phyloP scores from a whole-genome alignment of 129 eudicot genomes.

The Mikania micrantha region DNA sequence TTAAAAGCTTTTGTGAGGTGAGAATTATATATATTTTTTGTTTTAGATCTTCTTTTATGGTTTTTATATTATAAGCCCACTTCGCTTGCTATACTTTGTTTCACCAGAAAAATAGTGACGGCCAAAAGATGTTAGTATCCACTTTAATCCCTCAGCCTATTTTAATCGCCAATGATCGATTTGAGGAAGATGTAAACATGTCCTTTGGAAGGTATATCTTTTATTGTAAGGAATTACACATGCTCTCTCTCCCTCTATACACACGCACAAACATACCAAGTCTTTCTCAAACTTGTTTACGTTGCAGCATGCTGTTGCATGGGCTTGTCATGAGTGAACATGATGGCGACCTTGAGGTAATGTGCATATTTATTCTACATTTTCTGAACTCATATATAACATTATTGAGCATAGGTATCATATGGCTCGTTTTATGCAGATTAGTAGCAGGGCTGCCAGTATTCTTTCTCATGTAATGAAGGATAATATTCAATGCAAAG shows the following conservation, averaged over 20 bases:
- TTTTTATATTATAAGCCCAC: background rate
- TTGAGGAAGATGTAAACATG: conserved; percentile 84
- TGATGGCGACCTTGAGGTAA: conserved; percentile 95
- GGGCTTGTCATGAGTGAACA: conserved; percentile 72
- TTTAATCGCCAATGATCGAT: conserved; percentile 47
- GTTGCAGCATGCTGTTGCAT: conserved; percentile 80
- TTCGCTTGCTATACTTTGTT: background rate
- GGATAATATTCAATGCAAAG: conserved; percentile 83
- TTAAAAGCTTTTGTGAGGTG: conserved; percentile 90
- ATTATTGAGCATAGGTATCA: background rate
- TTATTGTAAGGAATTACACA: background rate
- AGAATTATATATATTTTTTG: background rate
- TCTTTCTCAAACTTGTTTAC: conserved; percentile 13
- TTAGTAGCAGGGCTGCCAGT: conserved; percentile 92
- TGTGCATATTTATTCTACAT: background rate
- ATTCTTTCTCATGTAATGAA: conserved; percentile 79
- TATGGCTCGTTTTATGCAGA: conserved; percentile 44
- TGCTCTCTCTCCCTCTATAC: background rate
- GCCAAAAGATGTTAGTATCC: conserved; percentile 84
- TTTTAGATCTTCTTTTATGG: background rate
- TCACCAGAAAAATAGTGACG: conserved; percentile 69
- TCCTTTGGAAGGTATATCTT: conserved; percentile 80
- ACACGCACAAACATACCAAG: background rate
- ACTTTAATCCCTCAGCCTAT: conserved; percentile 81
- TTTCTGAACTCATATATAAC: background rate